A percentile compares a stretch with the other conserved stretches of the same genome.
These are phyloP conservation scores for Corynespora cassiicola DNA, from an alignment of 2,329 filamentous ascomycete genomes.

Conservation along the genomic window DNA sequence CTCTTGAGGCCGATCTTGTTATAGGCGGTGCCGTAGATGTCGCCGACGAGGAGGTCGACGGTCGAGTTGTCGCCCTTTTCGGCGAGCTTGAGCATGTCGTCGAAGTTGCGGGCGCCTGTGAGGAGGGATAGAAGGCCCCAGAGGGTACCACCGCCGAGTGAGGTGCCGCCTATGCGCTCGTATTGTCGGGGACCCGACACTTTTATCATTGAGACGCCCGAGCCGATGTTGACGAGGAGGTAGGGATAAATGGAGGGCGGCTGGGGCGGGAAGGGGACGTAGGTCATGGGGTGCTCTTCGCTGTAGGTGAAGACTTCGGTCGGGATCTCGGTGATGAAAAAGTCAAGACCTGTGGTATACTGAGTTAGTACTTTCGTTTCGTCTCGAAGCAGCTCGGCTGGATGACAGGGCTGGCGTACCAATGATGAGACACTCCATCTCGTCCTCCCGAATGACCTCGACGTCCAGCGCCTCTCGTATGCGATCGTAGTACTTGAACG, in stretches of 20 bases:
- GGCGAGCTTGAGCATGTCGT: conserved; percentile 94
- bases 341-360: conserved; percentile 76
- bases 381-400: conserved; percentile 13
- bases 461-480: conserved; percentile 84
- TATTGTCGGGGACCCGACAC: conserved; percentile 88
- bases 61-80: conserved; percentile 89
- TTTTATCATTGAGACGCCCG: conserved; percentile 96
- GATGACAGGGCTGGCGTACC: conserved; percentile 58
- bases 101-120: conserved; percentile 93
- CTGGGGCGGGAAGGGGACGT: conserved; percentile 75
- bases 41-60: conserved; percentile 95
- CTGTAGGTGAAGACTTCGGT: conserved; percentile 97
- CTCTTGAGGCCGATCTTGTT: conserved; percentile 95
- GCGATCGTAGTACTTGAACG: conserved; percentile 95
- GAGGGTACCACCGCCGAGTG: conserved; percentile 93
- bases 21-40: conserved; percentile 97
- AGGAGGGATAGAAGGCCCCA: conserved; percentile 93
- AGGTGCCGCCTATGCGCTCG: conserved; percentile 92
- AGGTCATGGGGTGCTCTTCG: conserved; percentile 83
- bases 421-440: conserved; percentile 98
- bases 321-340: conserved; percentile 98
- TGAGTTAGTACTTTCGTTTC: too few species aligned
- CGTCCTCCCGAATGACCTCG: conserved; percentile 89
- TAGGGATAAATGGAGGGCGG: conserved; percentile 80
- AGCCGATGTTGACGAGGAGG: conserved; percentile 96